Conservation (phyloP, 208 protist species). For the Trypanosoma platydactyli region DNA sequence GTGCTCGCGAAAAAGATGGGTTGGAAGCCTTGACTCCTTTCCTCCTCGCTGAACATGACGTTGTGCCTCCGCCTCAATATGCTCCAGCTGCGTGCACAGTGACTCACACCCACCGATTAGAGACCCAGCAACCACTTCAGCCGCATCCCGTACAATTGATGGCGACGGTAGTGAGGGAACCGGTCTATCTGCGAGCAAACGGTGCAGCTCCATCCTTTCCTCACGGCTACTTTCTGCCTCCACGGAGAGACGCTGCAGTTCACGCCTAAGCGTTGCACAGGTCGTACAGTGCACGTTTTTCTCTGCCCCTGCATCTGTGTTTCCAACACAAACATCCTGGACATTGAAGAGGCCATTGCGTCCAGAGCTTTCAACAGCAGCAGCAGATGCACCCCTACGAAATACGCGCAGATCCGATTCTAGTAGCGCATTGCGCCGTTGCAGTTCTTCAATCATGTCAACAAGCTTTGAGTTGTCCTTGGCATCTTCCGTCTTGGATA, state of each 20-base stretch:
- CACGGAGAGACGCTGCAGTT: constrained; percentile 1
- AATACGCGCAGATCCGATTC: constrained; percentile 36
- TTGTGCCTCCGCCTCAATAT: constrained; percentile 32
- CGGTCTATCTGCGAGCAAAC: constrained; percentile 12
- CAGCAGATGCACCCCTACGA: background rate
- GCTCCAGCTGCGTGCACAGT: constrained; percentile 40
- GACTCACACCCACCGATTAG: constrained; percentile 58
- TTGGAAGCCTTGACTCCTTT: constrained; percentile 12
- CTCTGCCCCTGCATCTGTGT: background rate
- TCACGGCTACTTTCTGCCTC: constrained; percentile 33
- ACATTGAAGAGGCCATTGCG: background rate
- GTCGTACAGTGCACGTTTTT: background rate
- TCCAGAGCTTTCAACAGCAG: background rate
- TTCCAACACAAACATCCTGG: background rate
- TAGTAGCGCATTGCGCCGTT: constrained; percentile 46
- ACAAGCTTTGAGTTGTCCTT: constrained; percentile 11
- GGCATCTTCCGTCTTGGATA: background rate
- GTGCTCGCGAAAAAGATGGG: constrained; percentile 25
- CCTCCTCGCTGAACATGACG: constrained; percentile 10
- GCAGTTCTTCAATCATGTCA: constrained; percentile 44
- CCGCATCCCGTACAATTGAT: constrained; percentile 17
- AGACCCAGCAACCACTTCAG: constrained; percentile 29
- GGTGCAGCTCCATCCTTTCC: constrained; percentile 41
- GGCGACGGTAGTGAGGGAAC: background rate
- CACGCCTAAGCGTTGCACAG: constrained; percentile 5